Conservation (phyloP, 805 yeast species). For the Sugiyamaella marilandica region DNA sequence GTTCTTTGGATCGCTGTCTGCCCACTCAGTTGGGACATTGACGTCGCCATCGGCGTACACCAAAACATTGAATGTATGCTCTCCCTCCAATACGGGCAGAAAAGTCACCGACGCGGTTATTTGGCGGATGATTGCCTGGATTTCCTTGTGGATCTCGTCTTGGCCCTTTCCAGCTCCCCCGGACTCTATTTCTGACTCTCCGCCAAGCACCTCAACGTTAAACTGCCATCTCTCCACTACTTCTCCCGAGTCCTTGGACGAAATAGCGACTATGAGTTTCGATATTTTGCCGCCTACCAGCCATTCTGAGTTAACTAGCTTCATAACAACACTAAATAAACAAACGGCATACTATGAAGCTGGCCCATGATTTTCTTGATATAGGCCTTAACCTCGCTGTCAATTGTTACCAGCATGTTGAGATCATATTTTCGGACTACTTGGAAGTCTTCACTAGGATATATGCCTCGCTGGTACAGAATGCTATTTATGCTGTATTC, state of each 20-base stretch:
- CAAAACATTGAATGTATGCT: constrained; percentile 74
- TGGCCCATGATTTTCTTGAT: constrained; percentile 64
- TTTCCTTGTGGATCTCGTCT: constrained; percentile 61
- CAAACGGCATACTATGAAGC: constrained; percentile 36
- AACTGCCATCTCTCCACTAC: constrained; percentile 86
- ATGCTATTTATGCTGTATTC: constrained; percentile 76
- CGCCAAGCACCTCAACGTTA: constrained; percentile 44
- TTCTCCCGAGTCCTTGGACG: constrained; percentile 61
- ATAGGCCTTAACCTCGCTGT: constrained; percentile 70
- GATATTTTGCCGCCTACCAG: constrained; percentile 62
- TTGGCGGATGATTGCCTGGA: constrained; percentile 82
- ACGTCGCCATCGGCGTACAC: constrained; percentile 67
- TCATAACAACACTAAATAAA: neutral
- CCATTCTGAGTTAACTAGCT: constrained; percentile 45
- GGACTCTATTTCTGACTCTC: neutral
- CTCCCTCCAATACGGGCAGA: constrained; percentile 64
- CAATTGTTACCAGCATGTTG: constrained; percentile 63
- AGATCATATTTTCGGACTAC: constrained; percentile 75
- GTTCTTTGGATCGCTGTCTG: constrained; percentile 63
- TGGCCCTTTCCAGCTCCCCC: constrained; percentile 28
- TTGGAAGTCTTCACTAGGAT: constrained; percentile 80
- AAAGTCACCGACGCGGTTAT: constrained; percentile 85
- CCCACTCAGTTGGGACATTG: constrained; percentile 77
- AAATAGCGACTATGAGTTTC: constrained; percentile 65
- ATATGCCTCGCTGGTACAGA: constrained; percentile 83